Evolutionary conservation across 2,329 filamentous ascomycete species (phyloP), one percentile per base, ranked within the genome.

Genomic region (Mycocentrospora acerina): DNA sequence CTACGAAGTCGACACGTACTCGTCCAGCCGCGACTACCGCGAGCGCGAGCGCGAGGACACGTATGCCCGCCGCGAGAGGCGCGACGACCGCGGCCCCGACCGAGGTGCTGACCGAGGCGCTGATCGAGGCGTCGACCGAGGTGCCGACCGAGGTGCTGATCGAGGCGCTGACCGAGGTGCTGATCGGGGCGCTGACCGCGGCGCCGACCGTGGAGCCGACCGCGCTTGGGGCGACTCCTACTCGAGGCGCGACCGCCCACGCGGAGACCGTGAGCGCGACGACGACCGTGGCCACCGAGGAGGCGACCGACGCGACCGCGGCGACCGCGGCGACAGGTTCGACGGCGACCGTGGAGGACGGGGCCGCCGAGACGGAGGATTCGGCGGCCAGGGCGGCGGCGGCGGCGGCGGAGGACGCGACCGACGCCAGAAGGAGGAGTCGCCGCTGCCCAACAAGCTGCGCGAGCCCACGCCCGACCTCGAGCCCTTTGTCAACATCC

Each of bases 381-480:
- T 40, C 30, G 42, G 38, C 15, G 39, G 41, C 10, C 25, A 34
- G 22, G 46, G 55, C 15, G 53, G 51, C 24, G 55, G 54, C n/a
- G 54, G 51, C 18, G 53, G 48, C 16, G 52, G 60, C 30, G 62
- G 68, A 39, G 70, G 70, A 14, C 68, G 75, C 28, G 54, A 82
- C 38, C 72, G 39, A 13, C 80, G 81, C 40, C 74, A 82, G 57
- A 83, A 87, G 55, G 95, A 87, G 59, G 81, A 85, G 13, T 86
- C 85, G 29, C 88, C 90, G 25, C 86, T 64, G 7, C 56, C 88
- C 18, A 82, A 83, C 8, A 94, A 94, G 75, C 93, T 91, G 73
- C 86, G 88, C 67, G 93, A 98, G 69, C 89, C 93, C 7, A 98
- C 93, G 1, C 94, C 93, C 24, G 94, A 99, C 67, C 75, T 99